phyloP scores from a whole-genome alignment of 257 asterid species.

The Ligustrum vulgare region DNA sequence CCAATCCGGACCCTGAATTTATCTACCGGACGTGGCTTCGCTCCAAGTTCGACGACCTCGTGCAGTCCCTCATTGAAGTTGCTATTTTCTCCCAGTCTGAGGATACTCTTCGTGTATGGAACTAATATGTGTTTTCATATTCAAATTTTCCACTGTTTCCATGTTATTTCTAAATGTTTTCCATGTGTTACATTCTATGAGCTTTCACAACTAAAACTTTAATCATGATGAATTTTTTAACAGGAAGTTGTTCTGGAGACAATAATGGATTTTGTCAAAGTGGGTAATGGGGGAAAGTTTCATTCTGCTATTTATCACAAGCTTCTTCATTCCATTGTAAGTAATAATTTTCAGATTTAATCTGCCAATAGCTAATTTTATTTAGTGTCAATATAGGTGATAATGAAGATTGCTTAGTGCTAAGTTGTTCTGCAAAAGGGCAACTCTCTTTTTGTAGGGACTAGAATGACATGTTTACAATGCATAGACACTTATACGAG shows the following conservation, averaged over 20 bases:
- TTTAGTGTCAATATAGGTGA: not conserved
- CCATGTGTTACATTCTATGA: not conserved
- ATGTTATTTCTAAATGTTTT: not conserved
- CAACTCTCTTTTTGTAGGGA: not conserved
- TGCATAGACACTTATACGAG: too few species aligned
- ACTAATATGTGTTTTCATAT: not conserved
- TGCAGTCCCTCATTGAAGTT: constrained; percentile 42
- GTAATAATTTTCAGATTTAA: constrained; percentile 19
- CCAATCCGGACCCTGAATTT: constrained; percentile 42
- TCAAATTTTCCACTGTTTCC: not conserved
- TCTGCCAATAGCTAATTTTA: not conserved
- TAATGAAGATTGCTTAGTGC: not conserved
- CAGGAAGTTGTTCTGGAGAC: constrained; percentile 85
- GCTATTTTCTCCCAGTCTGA: constrained; percentile 47
- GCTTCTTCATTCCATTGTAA: constrained; percentile 63
- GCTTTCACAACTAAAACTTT: not conserved
- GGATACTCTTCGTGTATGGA: constrained; percentile 54
- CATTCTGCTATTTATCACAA: constrained; percentile 74
- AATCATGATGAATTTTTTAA: not conserved
- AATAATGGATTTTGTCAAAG: constrained; percentile 84
- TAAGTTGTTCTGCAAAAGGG: not conserved
- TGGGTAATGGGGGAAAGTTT: constrained; percentile 78
- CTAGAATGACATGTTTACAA: not conserved
- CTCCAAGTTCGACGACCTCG: constrained; percentile 67
- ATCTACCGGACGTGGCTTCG: constrained; percentile 70